Conservation (phyloP, 768 basidiomycete species). For the Serendipita sp. region DNA sequence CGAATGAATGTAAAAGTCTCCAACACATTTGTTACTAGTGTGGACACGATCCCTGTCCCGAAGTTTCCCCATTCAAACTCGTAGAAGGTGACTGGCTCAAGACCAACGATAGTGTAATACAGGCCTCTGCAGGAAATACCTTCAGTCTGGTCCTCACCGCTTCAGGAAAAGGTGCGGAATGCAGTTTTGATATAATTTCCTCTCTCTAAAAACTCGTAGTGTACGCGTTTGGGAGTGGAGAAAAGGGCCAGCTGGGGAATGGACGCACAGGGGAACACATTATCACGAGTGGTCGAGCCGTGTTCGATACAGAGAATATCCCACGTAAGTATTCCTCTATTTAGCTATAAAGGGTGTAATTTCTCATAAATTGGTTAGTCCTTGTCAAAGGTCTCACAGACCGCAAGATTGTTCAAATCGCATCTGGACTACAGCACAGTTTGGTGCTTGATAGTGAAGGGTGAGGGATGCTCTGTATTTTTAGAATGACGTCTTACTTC, state of each 20-base stretch:
- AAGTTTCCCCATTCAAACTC: constrained; percentile 47
- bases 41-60: constrained; percentile 45
- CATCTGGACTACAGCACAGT: constrained; percentile 77
- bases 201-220: constrained; percentile 28
- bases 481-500: neutral
- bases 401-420: constrained; percentile 64
- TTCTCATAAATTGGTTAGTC: constrained; percentile 24
- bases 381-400: constrained; percentile 61
- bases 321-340: constrained; percentile 33
- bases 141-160: constrained; percentile 75
- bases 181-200: too few relatives aligned
- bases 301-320: constrained; percentile 57
- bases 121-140: constrained; percentile 65
- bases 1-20: neutral
- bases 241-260: constrained; percentile 86
- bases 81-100: constrained; percentile 41
- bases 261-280: constrained; percentile 89
- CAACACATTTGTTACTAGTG: constrained; percentile 29
- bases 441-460: constrained; percentile 67
- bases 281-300: constrained; percentile 67
- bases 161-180: constrained; percentile 50
- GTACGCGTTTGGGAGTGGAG: constrained; percentile 79
- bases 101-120: constrained; percentile 42
- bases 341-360: neutral
- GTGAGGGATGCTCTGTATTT: constrained; percentile 21